Percentiles rank a stretch among this genome's conserved stretches.
Evolutionary conservation across 306 rosid genomes (phyloP).

Genomic region (Prunus campanulata): DNA sequence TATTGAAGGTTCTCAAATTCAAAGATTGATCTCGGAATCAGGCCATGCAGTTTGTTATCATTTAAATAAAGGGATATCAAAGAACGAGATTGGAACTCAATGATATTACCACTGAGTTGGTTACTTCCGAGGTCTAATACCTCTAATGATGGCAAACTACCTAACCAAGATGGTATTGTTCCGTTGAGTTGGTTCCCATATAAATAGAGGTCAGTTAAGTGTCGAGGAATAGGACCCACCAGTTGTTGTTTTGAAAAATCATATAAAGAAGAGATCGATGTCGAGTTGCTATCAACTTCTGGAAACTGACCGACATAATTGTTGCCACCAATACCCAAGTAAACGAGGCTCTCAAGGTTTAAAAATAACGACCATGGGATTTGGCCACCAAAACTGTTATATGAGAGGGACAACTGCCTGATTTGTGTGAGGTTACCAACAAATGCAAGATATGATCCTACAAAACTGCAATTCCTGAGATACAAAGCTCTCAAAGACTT

Average conservation of each 20-base stretch:
- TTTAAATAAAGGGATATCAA: fast-evolving
- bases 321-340: not conserved
- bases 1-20: fast-evolving
- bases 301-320: constrained; percentile 13
- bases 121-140: not conserved
- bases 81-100: not conserved
- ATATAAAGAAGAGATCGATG: not conserved
- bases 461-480: not conserved
- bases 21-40: not conserved
- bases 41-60: not conserved
- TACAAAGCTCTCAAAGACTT: not conserved
- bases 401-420: not conserved
- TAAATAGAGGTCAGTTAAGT: not conserved
- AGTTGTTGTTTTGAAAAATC: not conserved
- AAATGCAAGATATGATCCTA: not conserved
- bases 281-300: not conserved
- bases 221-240: not conserved
- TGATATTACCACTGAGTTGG: not conserved
- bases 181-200: not conserved
- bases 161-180: constrained; percentile 20
- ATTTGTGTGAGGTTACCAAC: constrained; percentile 4
- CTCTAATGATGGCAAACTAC: not conserved
- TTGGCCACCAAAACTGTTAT: not conserved
- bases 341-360: not conserved
- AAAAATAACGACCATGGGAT: not conserved